Conservation (phyloP, 129 eudicot species). For the Sambucus nigra region DNA sequence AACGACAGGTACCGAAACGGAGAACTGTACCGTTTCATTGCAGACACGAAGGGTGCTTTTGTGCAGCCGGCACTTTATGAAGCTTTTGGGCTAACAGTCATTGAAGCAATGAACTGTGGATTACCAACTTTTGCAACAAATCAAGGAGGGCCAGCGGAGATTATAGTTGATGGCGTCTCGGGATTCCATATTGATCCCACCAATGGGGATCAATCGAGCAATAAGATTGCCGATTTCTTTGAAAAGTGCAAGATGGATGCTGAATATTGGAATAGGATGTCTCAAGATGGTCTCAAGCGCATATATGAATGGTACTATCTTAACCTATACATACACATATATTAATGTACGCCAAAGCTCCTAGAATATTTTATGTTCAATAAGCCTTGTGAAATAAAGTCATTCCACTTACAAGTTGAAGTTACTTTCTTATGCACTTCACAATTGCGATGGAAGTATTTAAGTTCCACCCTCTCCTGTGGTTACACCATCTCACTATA, state of each 20-base stretch:
- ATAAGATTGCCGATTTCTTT: slow-evolving; percentile 75
- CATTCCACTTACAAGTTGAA: no score
- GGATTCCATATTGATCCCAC: slow-evolving; percentile 75
- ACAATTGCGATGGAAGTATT: no score
- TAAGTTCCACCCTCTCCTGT: no score
- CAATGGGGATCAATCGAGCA: slow-evolving; percentile 65
- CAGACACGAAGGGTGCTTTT: slow-evolving; percentile 82
- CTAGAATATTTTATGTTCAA: no score
- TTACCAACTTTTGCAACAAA: slow-evolving; percentile 81
- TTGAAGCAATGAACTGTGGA: slow-evolving; percentile 92
- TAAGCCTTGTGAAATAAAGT: no score
- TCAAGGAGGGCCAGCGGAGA: slow-evolving; percentile 91
- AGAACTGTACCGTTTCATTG: slow-evolving; percentile 69
- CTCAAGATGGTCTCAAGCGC: slow-evolving; percentile 55
- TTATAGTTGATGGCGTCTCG: slow-evolving; percentile 65
- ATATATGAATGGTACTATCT: slow-evolving; percentile 58
- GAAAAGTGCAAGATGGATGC: slow-evolving; percentile 53
- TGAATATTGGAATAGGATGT: slow-evolving; percentile 46
- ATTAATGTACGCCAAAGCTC: no score
- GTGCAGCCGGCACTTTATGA: slow-evolving; percentile 93
- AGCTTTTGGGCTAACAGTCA: slow-evolving; percentile 80
- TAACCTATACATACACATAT: not conserved
- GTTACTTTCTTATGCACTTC: not conserved
- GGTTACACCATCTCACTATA: no score
- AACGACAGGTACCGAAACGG: slow-evolving; percentile 66